Evolutionary conservation across 1,284 basidiomycete genomes (phyloP).

Genomic region (Tilletia walkeri): DNA sequence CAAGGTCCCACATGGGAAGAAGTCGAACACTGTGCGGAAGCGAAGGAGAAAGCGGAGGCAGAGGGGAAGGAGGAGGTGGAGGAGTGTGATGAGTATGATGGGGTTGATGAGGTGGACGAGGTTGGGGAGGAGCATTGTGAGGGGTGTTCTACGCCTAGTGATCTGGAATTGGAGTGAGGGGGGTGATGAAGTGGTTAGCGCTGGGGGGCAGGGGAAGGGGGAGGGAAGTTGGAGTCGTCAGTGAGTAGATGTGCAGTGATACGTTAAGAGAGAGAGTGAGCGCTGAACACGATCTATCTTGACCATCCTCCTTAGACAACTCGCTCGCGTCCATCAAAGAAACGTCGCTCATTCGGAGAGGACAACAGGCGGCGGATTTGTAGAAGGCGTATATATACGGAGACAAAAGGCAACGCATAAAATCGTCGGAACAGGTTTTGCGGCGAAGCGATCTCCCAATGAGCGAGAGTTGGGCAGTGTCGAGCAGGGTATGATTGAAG

Average conservation of each 20-base stretch:
- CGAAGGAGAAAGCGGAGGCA: constrained; percentile 14
- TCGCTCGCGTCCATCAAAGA: no score
- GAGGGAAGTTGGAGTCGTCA: not conserved
- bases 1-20: not conserved
- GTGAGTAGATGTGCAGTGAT: no score
- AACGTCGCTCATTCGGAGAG: no score
- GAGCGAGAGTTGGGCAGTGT: no score
- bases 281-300: not conserved
- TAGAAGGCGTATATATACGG: no score
- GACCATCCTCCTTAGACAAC: no score
- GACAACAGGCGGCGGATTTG: no score
- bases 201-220: not conserved
- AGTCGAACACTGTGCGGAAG: not conserved
- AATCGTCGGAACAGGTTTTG: no score
- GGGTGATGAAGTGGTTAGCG: not conserved
- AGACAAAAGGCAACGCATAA: no score
- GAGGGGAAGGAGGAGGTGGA: constrained; percentile 77
- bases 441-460: no score
- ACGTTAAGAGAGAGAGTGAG: not conserved
- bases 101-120: not conserved
- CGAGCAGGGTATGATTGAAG: no score
- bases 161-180: not conserved
- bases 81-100: constrained; percentile 41
- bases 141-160: not conserved
- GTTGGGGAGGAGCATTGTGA: not conserved